A percentile compares a stretch with the other conserved stretches of the same genome.
These are phyloP conservation scores for Botryotinia calthae DNA, from an alignment of 2,329 filamentous ascomycete genomes.

Conservation along the genomic window DNA sequence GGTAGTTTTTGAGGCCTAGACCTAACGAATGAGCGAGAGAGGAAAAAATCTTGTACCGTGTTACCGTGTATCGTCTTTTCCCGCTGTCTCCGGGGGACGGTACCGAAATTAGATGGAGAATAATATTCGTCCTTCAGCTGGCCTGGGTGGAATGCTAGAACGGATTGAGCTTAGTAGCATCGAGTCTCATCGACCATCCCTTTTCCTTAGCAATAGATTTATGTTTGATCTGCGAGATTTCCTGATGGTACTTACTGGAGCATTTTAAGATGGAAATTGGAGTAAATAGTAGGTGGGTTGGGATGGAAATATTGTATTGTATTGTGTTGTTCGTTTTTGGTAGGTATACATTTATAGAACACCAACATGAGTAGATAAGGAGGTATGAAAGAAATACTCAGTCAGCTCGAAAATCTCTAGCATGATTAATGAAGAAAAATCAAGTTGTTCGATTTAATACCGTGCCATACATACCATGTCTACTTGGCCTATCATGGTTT, in stretches of 20 bases:
- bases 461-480: no score
- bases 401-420: no score
- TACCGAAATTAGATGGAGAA: constrained; percentile 16
- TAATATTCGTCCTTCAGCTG: not conserved
- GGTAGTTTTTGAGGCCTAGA: not conserved
- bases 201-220: not conserved
- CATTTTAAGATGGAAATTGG: not conserved
- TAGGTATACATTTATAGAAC: no score
- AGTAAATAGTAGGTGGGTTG: not conserved
- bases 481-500: no score
- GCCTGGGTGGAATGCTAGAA: not conserved
- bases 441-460: no score
- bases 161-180: not conserved
- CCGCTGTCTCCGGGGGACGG: not conserved
- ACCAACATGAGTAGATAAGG: not conserved
- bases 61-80: constrained; percentile 5
- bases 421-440: no score
- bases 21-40: not conserved
- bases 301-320: no score
- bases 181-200: constrained; percentile 1
- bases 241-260: not conserved
- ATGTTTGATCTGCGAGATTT: constrained; percentile 15
- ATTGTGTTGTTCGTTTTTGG: no score
- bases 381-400: not conserved
- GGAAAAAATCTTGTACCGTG: not conserved